A percentile compares a stretch with the other conserved stretches of the same genome.
Evolutionary conservation across 352 stramenopile species (phyloP).

Genomic region (Pythium guiyangense): DNA sequence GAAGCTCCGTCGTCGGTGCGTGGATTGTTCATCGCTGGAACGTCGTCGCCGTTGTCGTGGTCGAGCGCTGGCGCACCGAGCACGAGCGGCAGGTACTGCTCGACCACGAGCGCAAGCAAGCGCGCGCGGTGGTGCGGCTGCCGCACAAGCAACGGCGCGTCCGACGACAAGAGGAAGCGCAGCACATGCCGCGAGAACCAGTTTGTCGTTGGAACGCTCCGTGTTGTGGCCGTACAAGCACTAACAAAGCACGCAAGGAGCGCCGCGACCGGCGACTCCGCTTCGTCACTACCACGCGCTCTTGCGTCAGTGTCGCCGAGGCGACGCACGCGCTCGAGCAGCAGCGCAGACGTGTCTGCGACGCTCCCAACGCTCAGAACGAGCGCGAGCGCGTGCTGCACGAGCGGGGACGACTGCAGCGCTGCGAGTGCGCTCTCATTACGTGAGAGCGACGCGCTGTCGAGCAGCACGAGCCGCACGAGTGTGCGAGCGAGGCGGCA

Average conservation of each 20-base stretch:
- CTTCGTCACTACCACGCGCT: constrained; percentile 12
- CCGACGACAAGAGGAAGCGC: constrained; percentile 37
- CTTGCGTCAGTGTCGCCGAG: constrained; percentile 1
- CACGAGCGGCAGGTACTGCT: constrained; percentile 39
- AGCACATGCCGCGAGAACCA: constrained; percentile 76
- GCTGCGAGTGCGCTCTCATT: constrained; percentile 7
- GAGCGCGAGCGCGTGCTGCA: constrained; percentile 44
- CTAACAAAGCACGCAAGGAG: neutral
- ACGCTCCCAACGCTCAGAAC: constrained; percentile 40
- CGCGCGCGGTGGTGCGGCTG: constrained; percentile 10
- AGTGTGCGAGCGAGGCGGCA: constrained; percentile 36
- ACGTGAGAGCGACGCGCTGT: constrained; percentile 21
- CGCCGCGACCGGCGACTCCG: neutral
- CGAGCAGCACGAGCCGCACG: constrained; percentile 32
- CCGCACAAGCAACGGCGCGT: constrained; percentile 16
- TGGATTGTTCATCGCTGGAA: constrained; percentile 10
- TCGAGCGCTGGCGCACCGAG: constrained; percentile 33
- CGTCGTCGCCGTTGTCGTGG: constrained; percentile 15
- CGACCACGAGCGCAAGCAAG: constrained; percentile 29
- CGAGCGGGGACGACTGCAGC: constrained; percentile 26
- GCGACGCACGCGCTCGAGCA: constrained; percentile 25
- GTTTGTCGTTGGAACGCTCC: constrained; percentile 56
- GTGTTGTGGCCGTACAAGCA: neutral
- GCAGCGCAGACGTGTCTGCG: constrained; percentile 32
- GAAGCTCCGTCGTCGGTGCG: neutral